phyloP scores from a whole-genome alignment of 2,329 filamentous ascomycete genomes.

The Claviceps africana region DNA sequence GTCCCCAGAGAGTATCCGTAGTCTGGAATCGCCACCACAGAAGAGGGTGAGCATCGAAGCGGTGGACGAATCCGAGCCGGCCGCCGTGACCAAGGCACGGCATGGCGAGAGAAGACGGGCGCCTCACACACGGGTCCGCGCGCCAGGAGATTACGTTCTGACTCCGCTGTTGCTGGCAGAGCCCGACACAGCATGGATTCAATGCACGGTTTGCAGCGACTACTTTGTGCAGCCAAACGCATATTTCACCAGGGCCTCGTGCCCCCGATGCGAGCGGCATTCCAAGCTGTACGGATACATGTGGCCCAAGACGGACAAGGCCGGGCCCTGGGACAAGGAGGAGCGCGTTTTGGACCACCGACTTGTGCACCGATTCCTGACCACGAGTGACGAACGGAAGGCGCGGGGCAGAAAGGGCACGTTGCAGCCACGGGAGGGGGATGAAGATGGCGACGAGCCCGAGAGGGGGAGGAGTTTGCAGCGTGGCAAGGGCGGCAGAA shows the following conservation, averaged over 20 bases:
- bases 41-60: conserved; percentile 16
- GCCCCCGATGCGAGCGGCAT: conserved; percentile 86
- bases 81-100: conserved; percentile 4
- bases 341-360: conserved; percentile 69
- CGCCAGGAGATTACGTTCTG: conserved; percentile 69
- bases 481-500: conserved; percentile 7
- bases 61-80: conserved; percentile 6
- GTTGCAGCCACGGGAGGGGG: conserved; percentile 12
- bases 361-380: conserved; percentile 73
- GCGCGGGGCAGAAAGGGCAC: conserved; percentile 29
- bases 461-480: conserved; percentile 1
- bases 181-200: conserved; percentile 68
- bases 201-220: conserved; percentile 69
- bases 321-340: conserved; percentile 59
- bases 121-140: conserved; percentile 29
- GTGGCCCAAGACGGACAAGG: conserved; percentile 89
- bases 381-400: conserved; percentile 50
- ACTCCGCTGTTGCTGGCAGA: conserved; percentile 64
- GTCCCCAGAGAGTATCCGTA: conserved; percentile 19
- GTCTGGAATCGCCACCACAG: conserved; percentile 13
- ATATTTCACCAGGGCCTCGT: conserved; percentile 73
- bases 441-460: conserved; percentile 15
- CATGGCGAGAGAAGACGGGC: conserved; percentile 18
- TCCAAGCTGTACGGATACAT: conserved; percentile 88
- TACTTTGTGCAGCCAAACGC: conserved; percentile 82